phyloP scores from a whole-genome alignment of 768 basidiomycete genomes.

The Rhodocollybia butyracea region DNA sequence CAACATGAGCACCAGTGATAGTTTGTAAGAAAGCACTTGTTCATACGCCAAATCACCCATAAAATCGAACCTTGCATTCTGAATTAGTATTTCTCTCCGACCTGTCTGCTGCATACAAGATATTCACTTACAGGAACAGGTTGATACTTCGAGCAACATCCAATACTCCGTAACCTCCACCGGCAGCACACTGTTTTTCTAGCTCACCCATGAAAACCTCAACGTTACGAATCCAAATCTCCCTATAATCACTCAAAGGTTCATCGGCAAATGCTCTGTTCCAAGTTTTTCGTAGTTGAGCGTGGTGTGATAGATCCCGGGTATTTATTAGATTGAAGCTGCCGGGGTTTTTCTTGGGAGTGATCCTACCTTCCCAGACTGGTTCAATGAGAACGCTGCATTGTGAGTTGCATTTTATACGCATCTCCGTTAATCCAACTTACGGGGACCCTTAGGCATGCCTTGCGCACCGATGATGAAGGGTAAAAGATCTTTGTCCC shows the following conservation, averaged over 20 bases:
- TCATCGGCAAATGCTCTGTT: slow-evolving; percentile 21
- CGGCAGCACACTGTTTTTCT: background rate
- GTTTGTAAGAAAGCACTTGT: background rate
- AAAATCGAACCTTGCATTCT: slow-evolving; percentile 7
- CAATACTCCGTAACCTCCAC: slow-evolving; percentile 8
- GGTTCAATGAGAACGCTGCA: slow-evolving; percentile 4
- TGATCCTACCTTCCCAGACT: slow-evolving; percentile 21
- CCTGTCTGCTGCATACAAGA: background rate
- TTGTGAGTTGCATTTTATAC: slow-evolving; percentile 4
- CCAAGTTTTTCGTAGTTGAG: slow-evolving; percentile 25
- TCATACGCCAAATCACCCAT: slow-evolving; percentile 12
- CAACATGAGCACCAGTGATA: slow-evolving; percentile 3
- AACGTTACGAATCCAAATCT: slow-evolving; percentile 14
- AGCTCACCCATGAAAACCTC: slow-evolving; percentile 17
- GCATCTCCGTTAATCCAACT: slow-evolving; percentile 14
- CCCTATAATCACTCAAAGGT: slow-evolving; percentile 23
- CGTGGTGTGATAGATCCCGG: slow-evolving; percentile 2
- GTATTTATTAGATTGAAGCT: slow-evolving; percentile 13
- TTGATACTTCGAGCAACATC: slow-evolving; percentile 12
- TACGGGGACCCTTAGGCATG: slow-evolving; percentile 5
- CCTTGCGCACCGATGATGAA: slow-evolving; percentile 2
- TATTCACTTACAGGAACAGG: slow-evolving; percentile 19
- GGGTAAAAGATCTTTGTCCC: background rate
- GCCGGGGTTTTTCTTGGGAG: slow-evolving; percentile 13
- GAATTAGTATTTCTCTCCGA: too few relatives aligned